phyloP scores from a whole-genome alignment of 345 rosid species.

The Gossypium sturtianum region DNA sequence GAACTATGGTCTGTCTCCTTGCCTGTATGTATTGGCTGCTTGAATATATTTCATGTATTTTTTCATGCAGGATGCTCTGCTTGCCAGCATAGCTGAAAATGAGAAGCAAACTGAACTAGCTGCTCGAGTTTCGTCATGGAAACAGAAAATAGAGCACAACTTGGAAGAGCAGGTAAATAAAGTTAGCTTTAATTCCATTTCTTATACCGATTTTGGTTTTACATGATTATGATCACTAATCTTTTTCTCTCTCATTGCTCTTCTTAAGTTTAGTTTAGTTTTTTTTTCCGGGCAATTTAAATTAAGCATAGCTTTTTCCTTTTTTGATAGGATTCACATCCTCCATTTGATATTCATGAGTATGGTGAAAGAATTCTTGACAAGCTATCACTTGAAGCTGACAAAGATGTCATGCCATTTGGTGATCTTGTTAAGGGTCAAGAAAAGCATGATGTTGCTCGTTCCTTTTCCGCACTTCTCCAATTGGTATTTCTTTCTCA shows the following conservation, averaged over 20 bases:
- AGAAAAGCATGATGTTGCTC: constrained; percentile 83
- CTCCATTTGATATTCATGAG: constrained; percentile 90
- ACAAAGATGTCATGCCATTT: constrained; percentile 37
- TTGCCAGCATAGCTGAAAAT: constrained; percentile 83
- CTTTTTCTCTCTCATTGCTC: constrained; percentile 1
- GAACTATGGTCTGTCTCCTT: neutral
- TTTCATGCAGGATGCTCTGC: constrained; percentile 73
- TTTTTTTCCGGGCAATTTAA: neutral
- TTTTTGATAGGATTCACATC: constrained; percentile 62
- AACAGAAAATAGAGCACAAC: constrained; percentile 83
- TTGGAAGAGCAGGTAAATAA: constrained; percentile 81
- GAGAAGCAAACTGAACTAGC: constrained; percentile 94
- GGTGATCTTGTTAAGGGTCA: constrained; percentile 64
- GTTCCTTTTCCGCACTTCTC: constrained; percentile 91
- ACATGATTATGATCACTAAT: neutral
- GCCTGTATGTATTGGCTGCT: neutral
- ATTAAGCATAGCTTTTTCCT: neutral
- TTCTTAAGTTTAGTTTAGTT: neutral
- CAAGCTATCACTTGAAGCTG: constrained; percentile 49
- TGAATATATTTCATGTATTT: constrained; percentile 1
- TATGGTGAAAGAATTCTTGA: constrained; percentile 64
- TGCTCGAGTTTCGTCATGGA: constrained; percentile 88
- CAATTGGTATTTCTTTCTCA: constrained; percentile 61
- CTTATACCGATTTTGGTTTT: neutral
- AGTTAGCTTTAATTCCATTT: neutral